Evolutionary conservation across 371 early-diverging fungal species (phyloP).

Genomic region (Enteropsectra breve): DNA sequence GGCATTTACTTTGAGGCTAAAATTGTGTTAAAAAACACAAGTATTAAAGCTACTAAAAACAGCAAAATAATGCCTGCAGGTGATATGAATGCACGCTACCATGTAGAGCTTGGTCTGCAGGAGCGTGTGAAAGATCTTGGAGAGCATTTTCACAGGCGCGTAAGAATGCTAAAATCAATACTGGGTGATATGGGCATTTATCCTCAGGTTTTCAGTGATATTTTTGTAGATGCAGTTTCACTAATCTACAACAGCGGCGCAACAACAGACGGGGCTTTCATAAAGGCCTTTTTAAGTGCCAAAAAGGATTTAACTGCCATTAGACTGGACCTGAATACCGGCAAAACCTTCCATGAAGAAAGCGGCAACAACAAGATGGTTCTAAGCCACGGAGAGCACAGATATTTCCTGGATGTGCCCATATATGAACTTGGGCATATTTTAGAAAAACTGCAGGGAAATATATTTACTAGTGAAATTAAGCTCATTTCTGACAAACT

Average conservation of each 20-base stretch:
- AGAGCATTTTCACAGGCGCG: constrained; percentile 3
- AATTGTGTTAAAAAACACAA: constrained; percentile 16
- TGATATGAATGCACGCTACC: constrained; percentile 4
- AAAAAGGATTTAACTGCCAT: constrained; percentile 2
- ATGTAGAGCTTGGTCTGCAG: constrained; percentile 2
- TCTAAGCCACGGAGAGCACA: neutral
- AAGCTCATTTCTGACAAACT: neutral
- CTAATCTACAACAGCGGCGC: constrained; percentile 12
- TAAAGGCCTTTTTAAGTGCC: constrained; percentile 16
- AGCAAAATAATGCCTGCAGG: too few relatives aligned
- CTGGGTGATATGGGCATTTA: constrained; percentile 32
- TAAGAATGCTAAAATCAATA: constrained; percentile 13
- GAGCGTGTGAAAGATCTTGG: neutral
- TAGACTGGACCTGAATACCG: constrained; percentile 9
- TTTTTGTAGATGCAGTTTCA: constrained; percentile 28
- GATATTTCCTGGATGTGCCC: neutral
- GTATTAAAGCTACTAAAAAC: too few relatives aligned
- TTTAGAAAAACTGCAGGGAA: neutral
- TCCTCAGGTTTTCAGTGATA: constrained; percentile 32
- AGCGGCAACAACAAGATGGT: constrained; percentile 7
- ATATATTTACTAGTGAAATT: constrained; percentile 14
- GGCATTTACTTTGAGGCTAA: constrained; percentile 21
- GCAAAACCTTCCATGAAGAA: neutral
- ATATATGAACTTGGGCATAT: neutral
- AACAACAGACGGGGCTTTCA: constrained; percentile 24